Evolutionary conservation across 2,329 filamentous ascomycete genomes (phyloP).

Genomic region (Fusarium secorum): DNA sequence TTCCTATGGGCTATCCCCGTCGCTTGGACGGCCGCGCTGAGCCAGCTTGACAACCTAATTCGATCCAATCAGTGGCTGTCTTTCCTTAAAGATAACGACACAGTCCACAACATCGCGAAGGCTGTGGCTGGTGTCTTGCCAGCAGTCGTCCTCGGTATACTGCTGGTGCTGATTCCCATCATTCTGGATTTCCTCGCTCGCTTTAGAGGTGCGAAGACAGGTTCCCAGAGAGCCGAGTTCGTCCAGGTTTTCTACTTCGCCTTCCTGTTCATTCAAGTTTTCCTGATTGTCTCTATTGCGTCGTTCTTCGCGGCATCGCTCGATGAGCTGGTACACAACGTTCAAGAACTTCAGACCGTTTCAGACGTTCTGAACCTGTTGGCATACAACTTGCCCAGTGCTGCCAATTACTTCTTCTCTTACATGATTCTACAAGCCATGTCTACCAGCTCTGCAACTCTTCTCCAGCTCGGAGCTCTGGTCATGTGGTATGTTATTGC

Average conservation of each 20-base stretch:
- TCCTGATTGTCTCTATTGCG: constrained; percentile 89
- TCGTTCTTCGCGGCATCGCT: constrained; percentile 73
- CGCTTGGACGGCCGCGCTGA: constrained; percentile 83
- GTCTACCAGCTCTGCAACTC: constrained; percentile 86
- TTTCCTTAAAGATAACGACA: constrained; percentile 69
- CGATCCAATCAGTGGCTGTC: constrained; percentile 70
- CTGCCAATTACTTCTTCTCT: constrained; percentile 97
- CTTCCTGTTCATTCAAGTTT: constrained; percentile 94
- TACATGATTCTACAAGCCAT: constrained; percentile 97
- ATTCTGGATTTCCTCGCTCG: constrained; percentile 77
- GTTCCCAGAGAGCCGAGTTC: constrained; percentile 78
- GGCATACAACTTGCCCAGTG: constrained; percentile 80
- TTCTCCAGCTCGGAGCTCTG: constrained; percentile 83
- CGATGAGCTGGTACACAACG: constrained; percentile 57
- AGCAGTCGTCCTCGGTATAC: constrained; percentile 75
- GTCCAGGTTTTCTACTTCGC: constrained; percentile 93
- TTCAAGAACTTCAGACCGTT: constrained; percentile 61
- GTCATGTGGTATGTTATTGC: constrained; percentile 83
- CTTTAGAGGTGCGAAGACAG: constrained; percentile 83
- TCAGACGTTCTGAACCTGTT: constrained; percentile 74
- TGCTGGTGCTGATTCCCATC: constrained; percentile 83
- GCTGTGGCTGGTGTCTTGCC: constrained; percentile 86
- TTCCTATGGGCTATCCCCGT: constrained; percentile 92
- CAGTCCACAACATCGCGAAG: constrained; percentile 67
- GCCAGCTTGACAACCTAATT: constrained; percentile 77